Evolutionary conservation across 768 basidiomycete species (phyloP), one percentile per base, ranked within the genome.

Genomic region (Leccinum sublutescens): DNA sequence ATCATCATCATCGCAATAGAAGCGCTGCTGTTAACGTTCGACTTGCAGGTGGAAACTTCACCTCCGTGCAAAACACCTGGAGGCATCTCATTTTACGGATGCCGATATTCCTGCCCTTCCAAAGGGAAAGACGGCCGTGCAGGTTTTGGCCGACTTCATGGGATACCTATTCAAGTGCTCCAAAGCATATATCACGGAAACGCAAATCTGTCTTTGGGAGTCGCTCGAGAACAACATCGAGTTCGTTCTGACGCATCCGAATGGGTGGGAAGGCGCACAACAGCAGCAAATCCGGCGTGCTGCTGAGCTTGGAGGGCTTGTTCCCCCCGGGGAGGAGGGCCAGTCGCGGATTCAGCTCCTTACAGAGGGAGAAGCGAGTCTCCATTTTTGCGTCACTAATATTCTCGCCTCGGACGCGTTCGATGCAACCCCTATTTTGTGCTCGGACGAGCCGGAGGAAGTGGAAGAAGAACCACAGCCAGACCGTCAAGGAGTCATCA

Each of bases 191-290:
- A 83, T 86, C 54, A 63, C 64, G 3, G 79, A 83, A 33, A 72
- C 73, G 1, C 79, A 81, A 52, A 54, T 50, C 2, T 69, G 72
- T 5, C 62, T 83, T 2, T 84, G 82, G 82, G 63, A 65, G 1
- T 77, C 75, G 0, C 55, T 84, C 4, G 71, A 78, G 57, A 58
- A 71, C 7, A 63, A 62, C 12, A 79, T 82, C 29, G 77, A 82
- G 36, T 81, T 82, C 54, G 73, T 87, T 8, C 72, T 87, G 10
- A 78, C 79, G 1, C 85, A 86, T 59, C 85, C 85, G 1, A 87
- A 86, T 61, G 84, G 82, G 0, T 87, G 85, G 86, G 85, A 81
- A 59, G 82, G 83, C 3, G 68, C 67, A 1, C 85, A 86, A 62
- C 86, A 86, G 58, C 70, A 70, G 27, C 73, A 78, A 58, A 82